Evolutionary conservation across 257 asterid species (phyloP).

Genomic region (Dorcoceras hygrometricum): DNA sequence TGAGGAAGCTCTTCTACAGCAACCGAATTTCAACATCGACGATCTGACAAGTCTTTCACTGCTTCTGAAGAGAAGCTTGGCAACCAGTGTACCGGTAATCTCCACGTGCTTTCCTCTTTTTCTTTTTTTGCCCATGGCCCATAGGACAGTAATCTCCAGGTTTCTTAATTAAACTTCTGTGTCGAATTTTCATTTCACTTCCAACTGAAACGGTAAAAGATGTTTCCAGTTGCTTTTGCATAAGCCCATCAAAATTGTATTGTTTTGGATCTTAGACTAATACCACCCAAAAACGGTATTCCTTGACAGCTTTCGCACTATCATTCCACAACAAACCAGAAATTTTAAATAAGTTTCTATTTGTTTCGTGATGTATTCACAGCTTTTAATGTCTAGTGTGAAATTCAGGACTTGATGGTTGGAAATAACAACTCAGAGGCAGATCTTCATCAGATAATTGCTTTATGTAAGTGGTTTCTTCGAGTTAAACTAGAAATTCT

Average conservation of each 20-base stretch:
- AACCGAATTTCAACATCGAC: constrained; percentile 43
- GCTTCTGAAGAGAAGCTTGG: constrained; percentile 62
- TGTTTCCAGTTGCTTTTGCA: neutral
- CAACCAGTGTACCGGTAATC: constrained; percentile 40
- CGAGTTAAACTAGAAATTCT: neutral
- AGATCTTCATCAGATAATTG: constrained; percentile 68
- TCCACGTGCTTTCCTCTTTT: neutral
- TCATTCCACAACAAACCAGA: neutral
- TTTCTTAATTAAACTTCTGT: neutral
- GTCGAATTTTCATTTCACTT: neutral
- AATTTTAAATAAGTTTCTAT: neutral
- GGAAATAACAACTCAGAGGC: constrained; percentile 40
- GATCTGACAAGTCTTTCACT: constrained; percentile 44
- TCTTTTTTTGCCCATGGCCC: neutral
- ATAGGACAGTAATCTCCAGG: neutral
- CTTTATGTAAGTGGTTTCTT: constrained; percentile 37
- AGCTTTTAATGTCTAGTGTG: neutral
- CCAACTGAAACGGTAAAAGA: neutral
- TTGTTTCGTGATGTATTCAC: neutral
- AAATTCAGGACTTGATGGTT: constrained; percentile 38
- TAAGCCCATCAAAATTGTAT: neutral
- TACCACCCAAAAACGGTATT: neutral
- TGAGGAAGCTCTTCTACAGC: constrained; percentile 62
- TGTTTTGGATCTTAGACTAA: neutral
- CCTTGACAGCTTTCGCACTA: neutral